Evolutionary conservation across 768 basidiomycete species (phyloP), one percentile per base, ranked within the genome.

Genomic region (Cantharellus cinnabarinus): DNA sequence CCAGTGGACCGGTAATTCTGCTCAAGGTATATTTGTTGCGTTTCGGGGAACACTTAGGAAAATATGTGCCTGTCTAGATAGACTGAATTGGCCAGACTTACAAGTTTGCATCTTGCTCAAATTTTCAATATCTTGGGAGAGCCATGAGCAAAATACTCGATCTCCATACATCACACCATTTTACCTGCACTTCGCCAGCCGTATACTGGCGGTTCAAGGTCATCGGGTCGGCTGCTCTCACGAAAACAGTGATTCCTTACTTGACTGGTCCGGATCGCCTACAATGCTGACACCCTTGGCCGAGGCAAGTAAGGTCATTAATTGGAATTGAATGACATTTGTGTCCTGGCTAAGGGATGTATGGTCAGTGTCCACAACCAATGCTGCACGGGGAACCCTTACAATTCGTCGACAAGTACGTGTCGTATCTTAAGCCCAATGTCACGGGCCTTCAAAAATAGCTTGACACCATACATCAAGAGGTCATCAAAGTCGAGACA

Each of bases 231-330:
- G 20, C 20, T 29, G 20, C 20, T 29, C 20, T 29, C 20, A 29
- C 20, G 37, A 54, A 38, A 44, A 50, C 15, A 35, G 42, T 29
- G 1, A 59, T 58, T 4, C 52, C 73, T 37, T 63, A 82, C 83
- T 90, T 0, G 86, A 88, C 67, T 93, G 89, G 68, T 93, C 89
- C 0, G 89, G 89, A 70, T 93, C 89, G 0, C 89, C 89, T 2
- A 93, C 88, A 44, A 91, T 77, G 3, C 83, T 88, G 37, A 89
- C 73, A 62, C 80, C 79, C 38, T 73, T 69, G 3, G 69, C 65
- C 7, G 72, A 65, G 0, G 81, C 84, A 57, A 93, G 78, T 2
- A 75, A 71, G 61, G 72, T 75, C 81, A 90, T 83, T 34, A 91
- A 76, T 60, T 82, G 75, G 67, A 89, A 91, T 67, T 91, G 89